Percentiles rank a stretch among this genome's conserved stretches.
phyloP scores from a whole-genome alignment of 371 early-diverging fungal genomes.

The Rhizopus stolonifer region DNA sequence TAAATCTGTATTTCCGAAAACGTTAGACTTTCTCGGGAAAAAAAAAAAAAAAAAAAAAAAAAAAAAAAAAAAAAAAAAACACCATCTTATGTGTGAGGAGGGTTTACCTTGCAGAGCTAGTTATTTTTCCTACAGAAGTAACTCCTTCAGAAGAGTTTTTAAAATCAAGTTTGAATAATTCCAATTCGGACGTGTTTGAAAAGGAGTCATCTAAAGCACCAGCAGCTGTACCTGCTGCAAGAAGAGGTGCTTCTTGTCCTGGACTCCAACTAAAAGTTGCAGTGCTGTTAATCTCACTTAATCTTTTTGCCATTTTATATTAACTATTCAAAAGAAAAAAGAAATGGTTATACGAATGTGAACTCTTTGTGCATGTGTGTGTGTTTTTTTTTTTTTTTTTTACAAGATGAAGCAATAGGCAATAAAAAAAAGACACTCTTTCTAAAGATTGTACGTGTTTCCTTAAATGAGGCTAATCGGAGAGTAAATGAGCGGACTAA shows the following conservation, averaged over 20 bases:
- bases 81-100: no score
- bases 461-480: neutral
- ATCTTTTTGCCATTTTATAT: slow-evolving; percentile 46
- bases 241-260: slow-evolving; percentile 64
- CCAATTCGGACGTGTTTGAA: slow-evolving; percentile 87
- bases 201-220: slow-evolving; percentile 97
- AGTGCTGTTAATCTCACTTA: slow-evolving; percentile 77
- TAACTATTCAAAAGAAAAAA: neutral
- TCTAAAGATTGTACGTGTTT: neutral
- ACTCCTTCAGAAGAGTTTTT: slow-evolving; percentile 38
- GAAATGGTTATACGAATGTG: neutral
- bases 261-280: slow-evolving; percentile 86
- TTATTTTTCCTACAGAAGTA: slow-evolving; percentile 62
- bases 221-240: slow-evolving; percentile 94
- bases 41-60: no score
- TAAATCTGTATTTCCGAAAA: slow-evolving; percentile 51
- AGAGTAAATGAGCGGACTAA: neutral
- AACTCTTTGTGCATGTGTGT: no score
- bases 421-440: neutral
- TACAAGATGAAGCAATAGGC: neutral
- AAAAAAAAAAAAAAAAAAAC: no score
- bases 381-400: neutral
- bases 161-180: slow-evolving; percentile 82
- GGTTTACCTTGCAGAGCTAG: slow-evolving; percentile 68
- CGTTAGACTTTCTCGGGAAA: no score